phyloP scores from a whole-genome alignment of 2,329 filamentous ascomycete species.

The Colletotrichum paranaense region DNA sequence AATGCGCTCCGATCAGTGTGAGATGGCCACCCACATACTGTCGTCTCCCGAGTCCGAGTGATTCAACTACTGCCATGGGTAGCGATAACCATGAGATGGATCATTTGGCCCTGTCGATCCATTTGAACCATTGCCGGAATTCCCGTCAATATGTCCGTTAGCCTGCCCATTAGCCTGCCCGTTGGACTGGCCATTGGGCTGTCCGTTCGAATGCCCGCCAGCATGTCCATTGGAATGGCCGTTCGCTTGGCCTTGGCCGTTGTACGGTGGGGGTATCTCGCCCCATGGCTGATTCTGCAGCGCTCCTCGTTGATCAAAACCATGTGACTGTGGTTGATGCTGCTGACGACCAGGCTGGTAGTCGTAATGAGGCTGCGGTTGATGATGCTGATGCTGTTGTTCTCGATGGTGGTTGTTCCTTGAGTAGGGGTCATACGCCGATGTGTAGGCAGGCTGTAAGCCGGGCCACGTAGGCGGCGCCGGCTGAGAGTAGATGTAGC shows the following conservation, averaged over 20 bases:
- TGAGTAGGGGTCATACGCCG: conserved; percentile 20
- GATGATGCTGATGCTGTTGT: not conserved
- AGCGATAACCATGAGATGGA: conserved; percentile 25
- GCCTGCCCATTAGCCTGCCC: not conserved
- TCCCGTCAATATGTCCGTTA: not conserved
- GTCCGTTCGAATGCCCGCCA: not conserved
- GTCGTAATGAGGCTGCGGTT: not conserved
- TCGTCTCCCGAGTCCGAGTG: not conserved
- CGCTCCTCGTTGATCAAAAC: not conserved
- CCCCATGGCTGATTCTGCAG: conserved; percentile 1
- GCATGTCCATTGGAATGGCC: not conserved
- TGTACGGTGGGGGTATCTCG: conserved; percentile 17
- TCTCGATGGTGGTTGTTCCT: not conserved
- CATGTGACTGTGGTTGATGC: conserved; percentile 2
- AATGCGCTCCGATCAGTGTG: not conserved
- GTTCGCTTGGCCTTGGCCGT: conserved; percentile 8
- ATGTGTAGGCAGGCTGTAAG: conserved; percentile 30
- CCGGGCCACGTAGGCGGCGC: conserved; percentile 28
- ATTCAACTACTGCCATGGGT: conserved; percentile 36
- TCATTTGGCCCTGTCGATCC: conserved; percentile 25
- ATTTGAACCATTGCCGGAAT: not conserved
- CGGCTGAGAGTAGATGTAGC: conserved; percentile 26
- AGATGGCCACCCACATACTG: not conserved
- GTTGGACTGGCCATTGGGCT: not conserved
- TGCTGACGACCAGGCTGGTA: conserved; percentile 1